phyloP scores from a whole-genome alignment of 1,284 basidiomycete species.

The Rhizopogon parksii region DNA sequence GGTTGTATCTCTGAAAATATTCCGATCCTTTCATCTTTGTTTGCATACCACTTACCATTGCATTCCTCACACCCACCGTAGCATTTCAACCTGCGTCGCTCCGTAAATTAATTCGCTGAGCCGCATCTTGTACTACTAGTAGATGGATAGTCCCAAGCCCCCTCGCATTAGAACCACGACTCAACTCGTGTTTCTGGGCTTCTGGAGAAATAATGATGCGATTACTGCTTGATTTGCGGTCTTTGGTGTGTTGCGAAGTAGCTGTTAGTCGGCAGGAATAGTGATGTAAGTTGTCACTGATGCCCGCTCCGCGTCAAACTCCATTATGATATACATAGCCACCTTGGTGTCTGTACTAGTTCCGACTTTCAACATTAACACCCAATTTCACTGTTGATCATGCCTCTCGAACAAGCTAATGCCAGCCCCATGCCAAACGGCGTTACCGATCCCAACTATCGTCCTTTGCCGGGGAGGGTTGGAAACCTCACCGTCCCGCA shows the following conservation, averaged over 20 bases:
- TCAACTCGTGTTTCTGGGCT: constrained; percentile 29
- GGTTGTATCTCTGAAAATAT: constrained; percentile 16
- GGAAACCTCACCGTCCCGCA: constrained; percentile 79
- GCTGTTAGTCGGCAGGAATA: background rate
- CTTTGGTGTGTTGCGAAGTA: background rate
- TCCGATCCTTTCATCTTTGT: constrained; percentile 6
- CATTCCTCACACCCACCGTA: constrained; percentile 12
- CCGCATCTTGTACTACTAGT: constrained; percentile 26
- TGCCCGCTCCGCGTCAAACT: constrained; percentile 11
- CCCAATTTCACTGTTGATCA: constrained; percentile 11
- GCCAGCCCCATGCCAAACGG: constrained; percentile 53
- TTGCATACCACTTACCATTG: constrained; percentile 2
- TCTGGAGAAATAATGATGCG: constrained; percentile 29
- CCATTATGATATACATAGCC: constrained; percentile 4
- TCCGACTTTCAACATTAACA: background rate
- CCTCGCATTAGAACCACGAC: constrained; percentile 28
- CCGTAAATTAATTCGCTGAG: constrained; percentile 19
- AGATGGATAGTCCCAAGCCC: constrained; percentile 20
- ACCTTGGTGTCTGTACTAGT: background rate
- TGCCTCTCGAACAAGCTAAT: constrained; percentile 30
- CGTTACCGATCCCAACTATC: constrained; percentile 63
- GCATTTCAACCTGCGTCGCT: constrained; percentile 34
- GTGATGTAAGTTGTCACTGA: background rate
- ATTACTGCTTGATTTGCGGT: constrained; percentile 9
- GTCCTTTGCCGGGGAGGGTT: constrained; percentile 68